A percentile compares a stretch with the other conserved stretches of the same genome.
Evolutionary conservation across 768 basidiomycete genomes (phyloP).

Genomic region (Epithele typhae): DNA sequence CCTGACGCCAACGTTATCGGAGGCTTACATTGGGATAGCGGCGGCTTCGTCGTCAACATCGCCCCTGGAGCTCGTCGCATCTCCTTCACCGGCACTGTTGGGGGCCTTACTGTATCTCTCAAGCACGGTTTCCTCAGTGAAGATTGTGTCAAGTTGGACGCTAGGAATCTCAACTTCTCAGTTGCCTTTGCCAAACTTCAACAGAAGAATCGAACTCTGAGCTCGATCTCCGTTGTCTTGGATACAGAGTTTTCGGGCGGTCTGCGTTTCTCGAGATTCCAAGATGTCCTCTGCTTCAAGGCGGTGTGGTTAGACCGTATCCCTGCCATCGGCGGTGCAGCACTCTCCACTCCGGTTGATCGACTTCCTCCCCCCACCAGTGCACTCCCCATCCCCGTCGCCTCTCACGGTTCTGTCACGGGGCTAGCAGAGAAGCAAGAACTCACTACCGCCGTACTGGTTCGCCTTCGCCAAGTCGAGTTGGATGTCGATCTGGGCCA

Average conservation of each 20-base stretch:
- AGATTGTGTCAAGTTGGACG: conserved; percentile 75
- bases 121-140: conserved; percentile 85
- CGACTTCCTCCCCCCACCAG: conserved; percentile 20
- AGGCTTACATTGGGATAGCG: conserved; percentile 89
- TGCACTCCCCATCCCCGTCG: conserved; percentile 16
- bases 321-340: conserved; percentile 57
- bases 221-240: conserved; percentile 67
- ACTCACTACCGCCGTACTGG: conserved; percentile 57
- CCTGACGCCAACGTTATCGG: conserved; percentile 93
- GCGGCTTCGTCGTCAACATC: conserved; percentile 80
- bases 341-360: conserved; percentile 23
- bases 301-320: conserved; percentile 92
- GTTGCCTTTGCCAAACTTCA: conserved; percentile 59
- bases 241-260: conserved; percentile 82
- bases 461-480: conserved; percentile 69
- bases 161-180: conserved; percentile 78
- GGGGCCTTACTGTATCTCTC: conserved; percentile 75
- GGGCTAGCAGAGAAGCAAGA: conserved; percentile 29
- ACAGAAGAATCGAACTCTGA: conserved; percentile 32
- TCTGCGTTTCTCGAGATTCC: conserved; percentile 79
- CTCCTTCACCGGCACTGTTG: conserved; percentile 73
- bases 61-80: conserved; percentile 70
- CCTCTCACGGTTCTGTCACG: neutral
- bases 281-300: conserved; percentile 92
- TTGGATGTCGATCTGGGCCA: conserved; percentile 83